Evolutionary conservation across 2,329 filamentous ascomycete genomes (phyloP).

Genomic region (Aspergillus cejpii): DNA sequence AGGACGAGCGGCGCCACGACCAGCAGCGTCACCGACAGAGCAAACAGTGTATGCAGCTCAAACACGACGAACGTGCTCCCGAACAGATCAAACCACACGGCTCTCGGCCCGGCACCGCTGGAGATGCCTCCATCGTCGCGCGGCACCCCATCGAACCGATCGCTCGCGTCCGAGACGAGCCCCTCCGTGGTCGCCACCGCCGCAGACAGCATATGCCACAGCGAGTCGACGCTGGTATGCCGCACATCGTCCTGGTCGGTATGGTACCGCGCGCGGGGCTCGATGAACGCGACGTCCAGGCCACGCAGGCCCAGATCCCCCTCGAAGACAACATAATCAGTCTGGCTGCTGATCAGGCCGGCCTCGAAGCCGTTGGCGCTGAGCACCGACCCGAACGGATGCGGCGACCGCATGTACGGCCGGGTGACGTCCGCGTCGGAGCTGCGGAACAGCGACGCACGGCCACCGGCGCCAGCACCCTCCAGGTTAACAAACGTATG

Average conservation of each 20-base stretch:
- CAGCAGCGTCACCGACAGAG: slow-evolving; percentile 75
- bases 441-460: slow-evolving; percentile 78
- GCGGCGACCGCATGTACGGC: slow-evolving; percentile 62
- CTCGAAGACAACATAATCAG: slow-evolving; percentile 81
- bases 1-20: slow-evolving; percentile 71
- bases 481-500: slow-evolving; percentile 92
- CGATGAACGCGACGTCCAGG: slow-evolving; percentile 85
- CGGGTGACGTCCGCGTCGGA: slow-evolving; percentile 80
- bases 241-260: slow-evolving; percentile 79
- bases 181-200: slow-evolving; percentile 66
- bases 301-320: slow-evolving; percentile 73
- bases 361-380: slow-evolving; percentile 76
- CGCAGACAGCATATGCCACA: slow-evolving; percentile 95
- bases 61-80: slow-evolving; percentile 74
- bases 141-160: slow-evolving; percentile 57
- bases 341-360: slow-evolving; percentile 73
- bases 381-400: slow-evolving; percentile 79
- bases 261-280: slow-evolving; percentile 79
- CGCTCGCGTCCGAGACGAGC: slow-evolving; percentile 62
- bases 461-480: slow-evolving; percentile 84
- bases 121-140: slow-evolving; percentile 56
- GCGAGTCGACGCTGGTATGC: slow-evolving; percentile 58
- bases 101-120: slow-evolving; percentile 60
- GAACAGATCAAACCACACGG: slow-evolving; percentile 92
- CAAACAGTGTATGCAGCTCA: slow-evolving; percentile 74